Conservation (phyloP, 2,329 filamentous ascomycete genomes). For the Paraconiothyrium brasiliense region DNA sequence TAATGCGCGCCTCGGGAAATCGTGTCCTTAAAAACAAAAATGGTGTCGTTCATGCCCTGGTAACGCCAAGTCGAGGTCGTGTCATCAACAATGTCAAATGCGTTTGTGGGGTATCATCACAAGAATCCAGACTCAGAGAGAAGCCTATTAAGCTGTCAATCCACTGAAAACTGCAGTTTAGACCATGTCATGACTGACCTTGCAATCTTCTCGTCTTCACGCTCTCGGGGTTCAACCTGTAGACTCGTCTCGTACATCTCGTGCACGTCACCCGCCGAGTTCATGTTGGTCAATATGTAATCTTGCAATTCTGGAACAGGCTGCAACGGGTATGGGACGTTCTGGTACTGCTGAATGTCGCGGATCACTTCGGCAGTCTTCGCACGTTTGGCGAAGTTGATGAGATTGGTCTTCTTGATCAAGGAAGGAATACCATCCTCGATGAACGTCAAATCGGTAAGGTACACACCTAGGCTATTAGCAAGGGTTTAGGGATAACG, state of each 20-base stretch:
- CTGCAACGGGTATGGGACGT: slow-evolving; percentile 92
- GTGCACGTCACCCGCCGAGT: slow-evolving; percentile 92
- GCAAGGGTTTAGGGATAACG: slow-evolving; percentile 10
- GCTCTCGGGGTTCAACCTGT: slow-evolving; percentile 89
- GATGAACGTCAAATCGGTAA: slow-evolving; percentile 97
- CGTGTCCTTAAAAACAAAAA: slow-evolving; percentile 11
- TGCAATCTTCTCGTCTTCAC: slow-evolving; percentile 99
- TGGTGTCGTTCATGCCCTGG: slow-evolving; percentile 3
- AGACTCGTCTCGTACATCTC: slow-evolving; percentile 99
- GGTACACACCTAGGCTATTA: slow-evolving; percentile 77
- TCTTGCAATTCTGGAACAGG: slow-evolving; percentile 92
- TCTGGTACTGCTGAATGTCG: slow-evolving; percentile 98
- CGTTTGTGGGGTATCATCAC: slow-evolving; percentile 54
- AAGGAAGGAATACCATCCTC: slow-evolving; percentile 97
- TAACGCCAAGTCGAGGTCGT: slow-evolving; percentile 15
- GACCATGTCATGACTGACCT: slow-evolving; percentile 67
- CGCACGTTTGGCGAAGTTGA: slow-evolving; percentile 97
- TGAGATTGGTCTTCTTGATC: slow-evolving; percentile 94
- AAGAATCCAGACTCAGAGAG: slow-evolving; percentile 65
- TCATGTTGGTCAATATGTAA: slow-evolving; percentile 96
- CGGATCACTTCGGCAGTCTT: slow-evolving; percentile 99
- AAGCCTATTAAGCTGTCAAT: slow-evolving; percentile 52
- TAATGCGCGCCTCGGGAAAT: slow-evolving; percentile 11
- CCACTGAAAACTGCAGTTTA: slow-evolving; percentile 16
- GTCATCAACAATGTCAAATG: slow-evolving; percentile 16